Evolutionary conservation across 2,329 filamentous ascomycete genomes (phyloP).

Genomic region (Fusarium sp.): DNA sequence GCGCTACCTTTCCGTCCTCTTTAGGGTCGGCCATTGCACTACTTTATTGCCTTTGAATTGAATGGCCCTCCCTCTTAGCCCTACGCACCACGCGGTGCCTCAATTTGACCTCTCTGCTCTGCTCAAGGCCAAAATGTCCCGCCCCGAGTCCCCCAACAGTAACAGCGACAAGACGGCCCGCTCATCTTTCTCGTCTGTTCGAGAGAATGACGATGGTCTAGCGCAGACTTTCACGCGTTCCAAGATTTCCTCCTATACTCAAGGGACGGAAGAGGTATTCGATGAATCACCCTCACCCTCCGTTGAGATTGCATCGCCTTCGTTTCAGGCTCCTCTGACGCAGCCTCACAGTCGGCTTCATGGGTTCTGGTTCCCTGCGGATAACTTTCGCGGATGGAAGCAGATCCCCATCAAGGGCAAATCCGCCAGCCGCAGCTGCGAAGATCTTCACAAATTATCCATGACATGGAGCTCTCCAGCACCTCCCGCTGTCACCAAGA

Average conservation of each 20-base stretch:
- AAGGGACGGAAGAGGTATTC: slow-evolving; percentile 66
- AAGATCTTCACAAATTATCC: slow-evolving; percentile 70
- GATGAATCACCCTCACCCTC: slow-evolving; percentile 62
- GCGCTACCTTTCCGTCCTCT: slow-evolving; percentile 26
- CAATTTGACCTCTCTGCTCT: slow-evolving; percentile 55
- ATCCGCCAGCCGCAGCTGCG: slow-evolving; percentile 72
- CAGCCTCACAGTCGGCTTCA: slow-evolving; percentile 70
- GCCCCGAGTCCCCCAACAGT: slow-evolving; percentile 54
- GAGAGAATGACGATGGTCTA: slow-evolving; percentile 71
- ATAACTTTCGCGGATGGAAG: slow-evolving; percentile 75
- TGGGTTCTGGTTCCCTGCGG: slow-evolving; percentile 71
- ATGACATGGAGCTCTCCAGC: slow-evolving; percentile 67
- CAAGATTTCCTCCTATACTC: slow-evolving; percentile 72
- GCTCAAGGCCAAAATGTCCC: slow-evolving; percentile 57
- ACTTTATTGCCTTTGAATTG: slow-evolving; percentile 40
- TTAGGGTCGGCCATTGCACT: slow-evolving; percentile 42
- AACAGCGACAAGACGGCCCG: slow-evolving; percentile 59
- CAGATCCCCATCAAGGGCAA: slow-evolving; percentile 72
- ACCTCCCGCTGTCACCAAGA: slow-evolving; percentile 50
- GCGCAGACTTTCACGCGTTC: slow-evolving; percentile 75
- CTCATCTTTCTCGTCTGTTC: slow-evolving; percentile 74
- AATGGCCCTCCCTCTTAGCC: slow-evolving; percentile 54
- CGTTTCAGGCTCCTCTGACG: slow-evolving; percentile 68
- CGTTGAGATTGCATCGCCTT: slow-evolving; percentile 59
- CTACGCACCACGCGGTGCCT: slow-evolving; percentile 54